phyloP scores from a whole-genome alignment of 2,329 filamentous ascomycete genomes.

The Davidsoniella australis region DNA sequence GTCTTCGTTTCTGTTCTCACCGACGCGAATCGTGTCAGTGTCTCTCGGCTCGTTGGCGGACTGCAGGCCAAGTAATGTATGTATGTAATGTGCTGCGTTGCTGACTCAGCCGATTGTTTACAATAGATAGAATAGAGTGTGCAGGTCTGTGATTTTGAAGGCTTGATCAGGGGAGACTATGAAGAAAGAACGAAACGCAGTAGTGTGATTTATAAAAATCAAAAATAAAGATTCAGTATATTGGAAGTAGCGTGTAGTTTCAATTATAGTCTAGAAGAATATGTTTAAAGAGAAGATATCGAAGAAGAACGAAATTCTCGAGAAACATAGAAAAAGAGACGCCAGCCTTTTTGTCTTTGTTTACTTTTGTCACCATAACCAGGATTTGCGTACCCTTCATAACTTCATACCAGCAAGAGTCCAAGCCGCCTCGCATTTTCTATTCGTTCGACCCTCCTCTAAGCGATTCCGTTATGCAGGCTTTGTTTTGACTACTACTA shows the following conservation, averaged over 20 bases:
- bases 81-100: background rate
- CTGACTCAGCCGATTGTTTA: constrained; percentile 1
- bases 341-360: constrained; percentile 5
- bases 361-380: background rate
- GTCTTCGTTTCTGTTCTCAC: too few species aligned
- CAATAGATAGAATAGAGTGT: too few species aligned
- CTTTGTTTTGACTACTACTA: too few species aligned
- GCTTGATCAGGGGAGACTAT: background rate
- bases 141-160: too few species aligned
- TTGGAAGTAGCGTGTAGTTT: too few species aligned
- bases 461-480: too few species aligned
- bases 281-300: background rate
- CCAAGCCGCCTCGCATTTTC: background rate
- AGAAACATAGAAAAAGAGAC: background rate
- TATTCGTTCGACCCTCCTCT: background rate
- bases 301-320: background rate
- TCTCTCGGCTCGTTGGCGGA: background rate
- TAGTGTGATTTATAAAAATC: background rate
- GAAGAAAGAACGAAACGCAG: background rate
- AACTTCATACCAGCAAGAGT: background rate
- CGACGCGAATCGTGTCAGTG: too few species aligned
- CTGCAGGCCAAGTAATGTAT: background rate
- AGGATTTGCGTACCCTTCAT: background rate
- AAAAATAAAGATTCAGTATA: background rate
- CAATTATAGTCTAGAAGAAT: background rate